These are phyloP conservation scores for Logfia minima DNA, from an alignment of 129 eudicot species.

Conservation along the genomic window DNA sequence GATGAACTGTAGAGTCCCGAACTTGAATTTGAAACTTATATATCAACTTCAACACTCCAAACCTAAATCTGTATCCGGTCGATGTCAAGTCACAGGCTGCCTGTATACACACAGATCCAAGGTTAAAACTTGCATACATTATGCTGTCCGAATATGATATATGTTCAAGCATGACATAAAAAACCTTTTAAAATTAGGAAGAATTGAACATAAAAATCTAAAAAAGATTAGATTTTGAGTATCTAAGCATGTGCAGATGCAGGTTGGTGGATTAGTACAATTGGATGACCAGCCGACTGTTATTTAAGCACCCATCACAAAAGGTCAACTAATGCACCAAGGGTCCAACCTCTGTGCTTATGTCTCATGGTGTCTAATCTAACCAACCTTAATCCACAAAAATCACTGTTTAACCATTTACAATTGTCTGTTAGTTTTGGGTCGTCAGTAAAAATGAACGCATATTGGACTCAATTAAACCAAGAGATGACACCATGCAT, in stretches of 20 bases:
- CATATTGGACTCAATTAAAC: neutral
- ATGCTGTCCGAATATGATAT: neutral
- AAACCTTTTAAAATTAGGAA: neutral
- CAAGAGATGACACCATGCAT: conserved; percentile 18
- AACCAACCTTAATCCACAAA: neutral
- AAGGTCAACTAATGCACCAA: conserved; percentile 24
- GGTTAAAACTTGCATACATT: neutral
- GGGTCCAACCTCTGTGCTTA: conserved; percentile 27
- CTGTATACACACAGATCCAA: too few relatives aligned
- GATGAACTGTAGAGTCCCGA: neutral
- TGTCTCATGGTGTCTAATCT: conserved; percentile 18
- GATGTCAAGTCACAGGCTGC: too few relatives aligned
- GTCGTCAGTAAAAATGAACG: neutral
- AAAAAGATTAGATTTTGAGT: conserved; percentile 14
- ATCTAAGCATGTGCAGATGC: conserved; percentile 32
- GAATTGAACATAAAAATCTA: neutral
- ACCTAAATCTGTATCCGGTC: neutral
- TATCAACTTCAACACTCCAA: neutral
- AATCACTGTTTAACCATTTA: neutral
- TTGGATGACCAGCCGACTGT: conserved; percentile 22
- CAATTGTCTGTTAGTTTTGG: neutral
- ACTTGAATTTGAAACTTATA: neutral
- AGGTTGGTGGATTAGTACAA: conserved; percentile 29
- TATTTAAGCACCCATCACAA: conserved; percentile 25
- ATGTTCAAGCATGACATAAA: neutral